Evolutionary conservation across 2,329 filamentous ascomycete species (phyloP).

Genomic region (Penicillium sp.): DNA sequence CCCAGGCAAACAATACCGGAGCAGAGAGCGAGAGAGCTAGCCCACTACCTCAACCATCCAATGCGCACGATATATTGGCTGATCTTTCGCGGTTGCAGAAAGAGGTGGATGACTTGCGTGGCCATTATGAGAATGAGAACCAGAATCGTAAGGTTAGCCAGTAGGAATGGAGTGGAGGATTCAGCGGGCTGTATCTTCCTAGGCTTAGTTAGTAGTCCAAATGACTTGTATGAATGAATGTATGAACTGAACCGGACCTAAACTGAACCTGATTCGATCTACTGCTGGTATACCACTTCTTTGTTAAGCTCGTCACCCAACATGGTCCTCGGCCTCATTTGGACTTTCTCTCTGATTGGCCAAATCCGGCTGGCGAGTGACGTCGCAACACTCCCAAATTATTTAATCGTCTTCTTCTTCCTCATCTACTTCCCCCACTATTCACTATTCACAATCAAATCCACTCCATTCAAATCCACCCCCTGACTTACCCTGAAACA

Average conservation of each 20-base stretch:
- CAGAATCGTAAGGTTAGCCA: slow-evolving; percentile 35
- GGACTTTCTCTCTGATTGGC: neutral
- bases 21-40: too few species aligned
- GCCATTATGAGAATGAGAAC: slow-evolving; percentile 46
- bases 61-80: slow-evolving; percentile 67
- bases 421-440: neutral
- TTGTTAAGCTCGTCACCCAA: too few species aligned
- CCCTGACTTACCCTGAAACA: slow-evolving; percentile 1
- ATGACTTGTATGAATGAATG: slow-evolving; percentile 21
- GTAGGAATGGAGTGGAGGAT: slow-evolving; percentile 9
- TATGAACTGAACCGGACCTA: too few species aligned
- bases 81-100: slow-evolving; percentile 73
- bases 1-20: slow-evolving; percentile 26
- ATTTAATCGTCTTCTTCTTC: neutral
- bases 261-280: too few species aligned
- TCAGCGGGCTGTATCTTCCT: slow-evolving; percentile 19
- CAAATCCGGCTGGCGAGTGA: neutral
- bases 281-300: neutral
- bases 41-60: slow-evolving; percentile 43
- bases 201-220: slow-evolving; percentile 1
- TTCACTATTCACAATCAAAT: neutral
- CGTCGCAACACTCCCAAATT: neutral
- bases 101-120: slow-evolving; percentile 69
- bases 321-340: too few species aligned
- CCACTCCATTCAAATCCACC: neutral